Base-by-base conservation (phyloP, 164 flowering plant species). In the Aristolochia californica region DNA sequence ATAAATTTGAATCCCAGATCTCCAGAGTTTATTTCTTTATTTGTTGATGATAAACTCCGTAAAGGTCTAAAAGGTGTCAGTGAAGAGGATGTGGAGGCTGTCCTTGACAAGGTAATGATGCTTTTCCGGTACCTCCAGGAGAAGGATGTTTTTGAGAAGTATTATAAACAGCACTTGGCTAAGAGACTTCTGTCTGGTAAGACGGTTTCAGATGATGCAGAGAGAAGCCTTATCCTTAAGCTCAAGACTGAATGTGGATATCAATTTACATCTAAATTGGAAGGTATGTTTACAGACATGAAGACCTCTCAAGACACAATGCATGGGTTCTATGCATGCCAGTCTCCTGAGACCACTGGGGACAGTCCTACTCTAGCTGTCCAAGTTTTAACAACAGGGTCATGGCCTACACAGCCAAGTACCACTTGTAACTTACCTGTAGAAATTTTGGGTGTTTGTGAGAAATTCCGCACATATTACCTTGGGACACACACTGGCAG, bases 211-310 rank as follows among this genome's bases (percentile, higher is more conserved):
- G 85, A 79, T 63, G 88, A 81, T 73, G 88, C 85, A 0, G 88
- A 83, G 69, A 79, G 84, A 68, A 80, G 85, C 51, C 53, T 83
- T 47, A 77, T 83, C 38, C 79, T 79, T n/a, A 83, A 83, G 68
- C 79, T 83, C 40, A 83, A 83, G 61, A 83, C 88, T 5, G 88
- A 83, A 58, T 83, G 88, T 62, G 88, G 88, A 0, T 77, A 75
- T 66, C 88, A 83, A 58, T 83, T 83, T 38, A 83, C 88, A 22
- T 79, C 80, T n/a, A 81, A 79, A 64, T 60, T 83, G 51, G 88
- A 83, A 67, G 85, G 85, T 56, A 83, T 83, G 88, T 79, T 83
- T 48, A 78, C 82, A 0, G 97, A 91, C 76, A 88, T 91, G 96
- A 91, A 82, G 68, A 91, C 95, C 43, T 91, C 97, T 43, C 80